Evolutionary conservation across 1,284 basidiomycete genomes (phyloP).

Genomic region (Xerocomus minutiporus): DNA sequence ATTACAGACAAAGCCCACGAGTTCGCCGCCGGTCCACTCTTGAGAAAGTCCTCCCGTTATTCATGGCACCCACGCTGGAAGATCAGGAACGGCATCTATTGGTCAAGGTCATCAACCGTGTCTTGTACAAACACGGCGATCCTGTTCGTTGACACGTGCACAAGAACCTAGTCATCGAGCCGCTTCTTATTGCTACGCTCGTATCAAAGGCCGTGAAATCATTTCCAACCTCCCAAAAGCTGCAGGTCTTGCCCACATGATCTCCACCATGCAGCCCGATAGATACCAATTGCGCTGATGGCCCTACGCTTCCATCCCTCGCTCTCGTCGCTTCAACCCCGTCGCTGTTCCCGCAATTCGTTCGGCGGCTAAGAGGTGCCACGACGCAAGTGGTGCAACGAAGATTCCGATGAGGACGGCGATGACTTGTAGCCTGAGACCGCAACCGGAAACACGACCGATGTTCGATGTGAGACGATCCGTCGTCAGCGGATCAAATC

Average conservation of each 20-base stretch:
- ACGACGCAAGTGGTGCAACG: too few species aligned
- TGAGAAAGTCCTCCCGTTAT: conserved; percentile 98
- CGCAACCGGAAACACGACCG: too few species aligned
- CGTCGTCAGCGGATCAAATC: too few species aligned
- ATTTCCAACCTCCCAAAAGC: conserved; percentile 99
- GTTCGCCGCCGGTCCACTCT: conserved; percentile 97
- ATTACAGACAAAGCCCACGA: conserved; percentile 99
- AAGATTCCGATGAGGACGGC: too few species aligned
- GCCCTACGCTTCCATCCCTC: too few species aligned
- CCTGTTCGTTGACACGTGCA: conserved; percentile 98
- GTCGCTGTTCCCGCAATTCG: too few species aligned
- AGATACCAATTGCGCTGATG: conserved; percentile 93
- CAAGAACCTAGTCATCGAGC: conserved; percentile 99
- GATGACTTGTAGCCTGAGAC: too few species aligned
- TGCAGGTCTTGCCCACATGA: conserved; percentile 99
- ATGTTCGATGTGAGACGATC: too few species aligned
- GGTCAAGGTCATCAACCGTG: conserved; percentile 99
- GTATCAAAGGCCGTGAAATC: conserved; percentile 98
- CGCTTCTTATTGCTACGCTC: conserved; percentile 96
- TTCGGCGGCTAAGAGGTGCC: too few species aligned
- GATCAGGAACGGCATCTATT: conserved; percentile 98
- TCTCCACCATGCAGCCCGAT: conserved; percentile 99
- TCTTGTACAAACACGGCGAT: conserved; percentile 98
- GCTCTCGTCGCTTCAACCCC: too few species aligned
- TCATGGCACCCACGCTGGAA: conserved; percentile 98